Conservation (phyloP, 202 grass and related monocot species). For the Bolboschoenoplectus hybrid region DNA sequence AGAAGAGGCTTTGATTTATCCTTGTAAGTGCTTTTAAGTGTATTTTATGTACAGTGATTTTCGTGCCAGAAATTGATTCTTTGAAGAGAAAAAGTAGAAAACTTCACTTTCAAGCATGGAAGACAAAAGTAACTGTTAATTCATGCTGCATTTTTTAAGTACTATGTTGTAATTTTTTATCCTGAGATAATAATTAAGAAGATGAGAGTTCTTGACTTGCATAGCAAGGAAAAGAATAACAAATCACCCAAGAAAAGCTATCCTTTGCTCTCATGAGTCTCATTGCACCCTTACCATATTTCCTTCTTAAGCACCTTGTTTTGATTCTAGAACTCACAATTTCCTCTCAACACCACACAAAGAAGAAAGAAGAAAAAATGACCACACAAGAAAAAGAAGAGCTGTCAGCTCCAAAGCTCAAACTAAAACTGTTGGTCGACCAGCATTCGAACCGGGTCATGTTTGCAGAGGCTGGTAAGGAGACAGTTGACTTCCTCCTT, state of each 20-base stretch:
- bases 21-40: not conserved
- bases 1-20: not conserved
- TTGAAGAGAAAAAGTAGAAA: not conserved
- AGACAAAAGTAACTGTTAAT: not conserved
- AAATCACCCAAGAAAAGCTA: slow-evolving; percentile 32
- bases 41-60: not conserved
- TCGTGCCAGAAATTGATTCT: slow-evolving; percentile 8
- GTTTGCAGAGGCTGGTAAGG: slow-evolving; percentile 71
- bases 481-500: slow-evolving; percentile 73
- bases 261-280: slow-evolving; percentile 1
- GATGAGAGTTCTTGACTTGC: not conserved
- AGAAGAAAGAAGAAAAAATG: slow-evolving; percentile 18
- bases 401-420: slow-evolving; percentile 24
- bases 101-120: not conserved
- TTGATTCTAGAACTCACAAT: slow-evolving; percentile 11
- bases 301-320: slow-evolving; percentile 5
- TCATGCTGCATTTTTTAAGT: not conserved
- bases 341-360: not conserved
- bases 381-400: slow-evolving; percentile 33
- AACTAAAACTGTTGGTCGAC: slow-evolving; percentile 75
- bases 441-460: slow-evolving; percentile 55
- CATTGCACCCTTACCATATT: slow-evolving; percentile 21
- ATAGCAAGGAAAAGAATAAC: slow-evolving; percentile 34
- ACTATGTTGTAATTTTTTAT: not conserved
- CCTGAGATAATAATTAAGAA: not conserved